phyloP scores from a whole-genome alignment of 2,329 filamentous ascomycete genomes.

The Alternaria panax region DNA sequence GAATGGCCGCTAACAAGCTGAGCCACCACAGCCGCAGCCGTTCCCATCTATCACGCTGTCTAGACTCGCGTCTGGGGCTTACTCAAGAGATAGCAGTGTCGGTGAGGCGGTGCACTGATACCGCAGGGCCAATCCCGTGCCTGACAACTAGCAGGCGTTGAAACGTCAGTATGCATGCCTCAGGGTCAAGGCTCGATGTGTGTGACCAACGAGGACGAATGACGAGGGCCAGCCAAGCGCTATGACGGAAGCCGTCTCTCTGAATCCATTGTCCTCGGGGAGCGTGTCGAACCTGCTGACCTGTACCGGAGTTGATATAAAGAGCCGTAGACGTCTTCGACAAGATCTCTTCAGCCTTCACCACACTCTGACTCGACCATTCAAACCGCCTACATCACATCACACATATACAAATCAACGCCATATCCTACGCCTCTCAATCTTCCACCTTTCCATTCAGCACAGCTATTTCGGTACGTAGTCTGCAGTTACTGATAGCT shows the following conservation, averaged over 20 bases:
- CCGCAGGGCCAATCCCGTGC: conserved; percentile 20
- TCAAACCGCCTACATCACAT: background rate
- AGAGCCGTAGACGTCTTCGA: background rate
- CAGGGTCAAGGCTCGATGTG: conserved; percentile 9
- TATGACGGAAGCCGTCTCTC: conserved; percentile 3
- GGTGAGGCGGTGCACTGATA: conserved; percentile 24
- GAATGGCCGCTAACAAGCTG: conserved; percentile 10
- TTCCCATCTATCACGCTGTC: conserved; percentile 10
- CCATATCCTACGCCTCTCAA: background rate
- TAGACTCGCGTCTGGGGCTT: background rate
- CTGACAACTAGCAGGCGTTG: conserved; percentile 6
- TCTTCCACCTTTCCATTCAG: background rate
- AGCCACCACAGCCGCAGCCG: conserved; percentile 15
- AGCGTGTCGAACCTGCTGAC: background rate
- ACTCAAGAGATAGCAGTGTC: conserved; percentile 3
- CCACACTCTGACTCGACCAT: background rate
- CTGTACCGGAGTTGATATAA: conserved; percentile 11
- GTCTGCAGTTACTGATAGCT: background rate
- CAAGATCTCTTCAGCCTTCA: background rate
- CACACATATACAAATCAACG: background rate
- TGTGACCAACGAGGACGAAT: conserved; percentile 8
- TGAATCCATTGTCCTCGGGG: background rate
- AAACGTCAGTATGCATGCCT: conserved; percentile 16
- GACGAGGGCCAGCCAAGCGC: conserved; percentile 11
- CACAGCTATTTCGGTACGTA: conserved; percentile 1